Evolutionary conservation across 1,139 yeast species (phyloP), one percentile per base, ranked within the genome.

Genomic region (Eremothecium coryli): DNA sequence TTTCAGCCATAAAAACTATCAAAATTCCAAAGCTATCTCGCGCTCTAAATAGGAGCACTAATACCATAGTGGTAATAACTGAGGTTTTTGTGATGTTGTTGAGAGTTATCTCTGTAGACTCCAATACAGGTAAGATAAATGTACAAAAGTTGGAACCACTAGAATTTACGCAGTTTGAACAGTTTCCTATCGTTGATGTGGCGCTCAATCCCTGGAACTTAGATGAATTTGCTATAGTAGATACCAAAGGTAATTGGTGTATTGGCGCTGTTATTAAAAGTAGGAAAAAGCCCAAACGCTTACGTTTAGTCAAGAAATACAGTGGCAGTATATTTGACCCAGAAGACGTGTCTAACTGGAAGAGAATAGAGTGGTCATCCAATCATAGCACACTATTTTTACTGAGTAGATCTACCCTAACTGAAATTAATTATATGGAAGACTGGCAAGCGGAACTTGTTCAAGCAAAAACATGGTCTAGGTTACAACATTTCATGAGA

Each of bases 381-480:
- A 49, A 52, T 12, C 39, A 49, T 14, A 45, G 57, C 3, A 41
- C 60, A 4, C 23, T 76, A 0, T 44, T 70, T 2, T 40, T 73
- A 1, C 47, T 71, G 32, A 62, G 72, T 9, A 58, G 85, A 36
- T 64, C 73, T 0, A 63, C 63, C 13, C 41, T 73, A 2, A 57
- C 63, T 13, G 57, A 56, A 28, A 52, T 66, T 15, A 51, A 62
- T 20, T 33, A 62, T 3, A 32, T 36, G 2, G 47, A 45, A 4
- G 45, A 51, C 31, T 45, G 52, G 40, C 44, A 58, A 42, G 21
- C 49, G 24, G 58, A 68, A 53, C 37, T 61, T 43, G 58, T 76
- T 1, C 63, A 74, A 4, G 71, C 81, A 1, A 68, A 69, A 22
- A 62, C 68, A 1, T 78, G 82, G 81, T 70, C 84, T 0, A 56